phyloP scores from a whole-genome alignment of 495 filamentous ascomycete species.

The Articulospora tetracladia region DNA sequence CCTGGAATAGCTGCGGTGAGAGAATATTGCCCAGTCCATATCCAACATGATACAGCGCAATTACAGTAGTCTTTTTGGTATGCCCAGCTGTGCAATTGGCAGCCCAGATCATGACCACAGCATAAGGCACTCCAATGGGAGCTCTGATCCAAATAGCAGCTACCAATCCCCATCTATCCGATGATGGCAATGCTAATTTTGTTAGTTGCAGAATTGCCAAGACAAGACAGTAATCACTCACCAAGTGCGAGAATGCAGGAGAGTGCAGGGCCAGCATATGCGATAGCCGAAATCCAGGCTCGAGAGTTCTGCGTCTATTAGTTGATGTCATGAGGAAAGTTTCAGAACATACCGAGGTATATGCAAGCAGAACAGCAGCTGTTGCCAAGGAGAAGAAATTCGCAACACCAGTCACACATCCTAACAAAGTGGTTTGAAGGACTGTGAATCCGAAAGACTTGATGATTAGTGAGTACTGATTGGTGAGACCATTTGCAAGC shows the following conservation, averaged over 20 bases:
- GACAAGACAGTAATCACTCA: neutral
- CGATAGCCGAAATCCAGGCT: constrained; percentile 34
- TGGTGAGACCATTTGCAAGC: constrained; percentile 46
- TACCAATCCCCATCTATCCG: constrained; percentile 40
- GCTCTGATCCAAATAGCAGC: constrained; percentile 35
- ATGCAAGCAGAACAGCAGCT: constrained; percentile 31
- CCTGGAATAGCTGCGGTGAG: constrained; percentile 6
- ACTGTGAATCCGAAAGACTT: constrained; percentile 49
- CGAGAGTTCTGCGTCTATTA: constrained; percentile 28
- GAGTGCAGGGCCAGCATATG: constrained; percentile 28
- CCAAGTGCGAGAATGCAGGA: constrained; percentile 10
- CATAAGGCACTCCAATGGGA: constrained; percentile 35
- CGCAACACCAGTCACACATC: constrained; percentile 61
- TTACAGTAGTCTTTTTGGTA: constrained; percentile 6
- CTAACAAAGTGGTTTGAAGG: constrained; percentile 57
- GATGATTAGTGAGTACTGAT: constrained; percentile 66
- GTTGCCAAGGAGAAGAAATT: constrained; percentile 44
- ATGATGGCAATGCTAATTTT: constrained; percentile 49
- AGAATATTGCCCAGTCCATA: constrained; percentile 8
- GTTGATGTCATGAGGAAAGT: neutral
- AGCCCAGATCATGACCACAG: constrained; percentile 31
- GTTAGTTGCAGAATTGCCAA: too few relatives aligned
- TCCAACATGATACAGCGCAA: constrained; percentile 2
- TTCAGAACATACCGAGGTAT: constrained; percentile 23
- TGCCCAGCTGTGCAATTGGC: constrained; percentile 1